Base-by-base conservation (phyloP, 345 rosid genomes). In the Populus tremula region DNA sequence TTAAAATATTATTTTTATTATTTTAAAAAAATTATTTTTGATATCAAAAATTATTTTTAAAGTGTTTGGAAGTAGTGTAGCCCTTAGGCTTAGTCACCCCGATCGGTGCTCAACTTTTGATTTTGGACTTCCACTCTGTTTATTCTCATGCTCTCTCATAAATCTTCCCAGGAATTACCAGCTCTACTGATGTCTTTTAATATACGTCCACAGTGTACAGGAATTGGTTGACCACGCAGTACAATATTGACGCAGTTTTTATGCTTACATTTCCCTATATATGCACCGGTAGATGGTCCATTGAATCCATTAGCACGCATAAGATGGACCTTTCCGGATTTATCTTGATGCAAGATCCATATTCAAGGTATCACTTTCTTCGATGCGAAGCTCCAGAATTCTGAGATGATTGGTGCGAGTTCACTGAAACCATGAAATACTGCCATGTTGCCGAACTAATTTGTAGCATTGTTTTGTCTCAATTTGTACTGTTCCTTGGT, bases 301-400 rank as follows among this genome's bases (percentile, higher is more conserved):
- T 41, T 41, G 45, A 41, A 41, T 10, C 3, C 13, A 10, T n/a
- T n/a, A 41, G 10, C 45, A 67, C 27, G 11, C 41, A 29, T 50
- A 31, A 31, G 72, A 6, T 72, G 59, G 72, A 25, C 18, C 54
- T 72, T 38, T 78, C 31, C 50, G n/a, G 27, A 50, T 33, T 71
- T 29, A 53, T 35, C 45, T 29, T 43, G 41, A 49, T 18, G 59
- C 43, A 20, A 70, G 62, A 62, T 45, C 6, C 49, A 63, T 11
- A 67, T 36, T 47, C 27, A 49, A 59, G 75, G 67, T 64, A 64
- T 61, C 7, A 25, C 25, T 25, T 25, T 25, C 25, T 25, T 25
- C 1, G 17, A 18, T 66, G 53, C 35, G 31, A 38, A 7, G 66
- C 27, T 49, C 56, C 27, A 23, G 43, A 67, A 63, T 54, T 56